Percentiles rank a stretch among this genome's conserved stretches.
These are phyloP conservation scores for Didymella segeticola DNA, from an alignment of 2,329 filamentous ascomycete species.

Conservation along the genomic window DNA sequence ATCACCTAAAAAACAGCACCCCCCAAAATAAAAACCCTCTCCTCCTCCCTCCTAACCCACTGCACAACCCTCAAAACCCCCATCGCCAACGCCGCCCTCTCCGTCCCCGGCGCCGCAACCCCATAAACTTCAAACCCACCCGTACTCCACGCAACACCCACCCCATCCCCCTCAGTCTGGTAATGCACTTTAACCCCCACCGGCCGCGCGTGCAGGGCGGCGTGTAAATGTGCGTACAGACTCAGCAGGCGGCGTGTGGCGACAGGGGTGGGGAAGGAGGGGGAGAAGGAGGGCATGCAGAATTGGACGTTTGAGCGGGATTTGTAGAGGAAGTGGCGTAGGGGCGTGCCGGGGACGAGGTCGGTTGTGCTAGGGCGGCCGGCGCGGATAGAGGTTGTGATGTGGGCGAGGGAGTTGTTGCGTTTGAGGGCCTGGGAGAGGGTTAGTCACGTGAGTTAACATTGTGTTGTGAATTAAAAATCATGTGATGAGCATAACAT, in stretches of 20 bases:
- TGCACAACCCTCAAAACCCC: constrained; percentile 88
- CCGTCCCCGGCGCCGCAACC: constrained; percentile 77
- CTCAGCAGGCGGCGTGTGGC: constrained; percentile 71
- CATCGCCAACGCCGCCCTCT: constrained; percentile 73
- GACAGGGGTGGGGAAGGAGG: constrained; percentile 68
- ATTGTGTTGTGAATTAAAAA: not conserved
- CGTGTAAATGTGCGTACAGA: constrained; percentile 84
- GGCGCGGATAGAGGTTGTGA: constrained; percentile 71
- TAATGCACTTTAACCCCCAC: constrained; percentile 88
- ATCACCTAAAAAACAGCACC: constrained; percentile 73
- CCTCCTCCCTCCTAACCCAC: constrained; percentile 91
- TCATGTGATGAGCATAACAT: not conserved
- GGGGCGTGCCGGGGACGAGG: constrained; percentile 77
- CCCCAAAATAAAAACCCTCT: constrained; percentile 94
- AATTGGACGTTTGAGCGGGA: constrained; percentile 95
- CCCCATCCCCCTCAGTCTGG: constrained; percentile 71
- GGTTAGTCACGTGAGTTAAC: not conserved
- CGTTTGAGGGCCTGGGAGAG: constrained; percentile 70
- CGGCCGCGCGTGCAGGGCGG: constrained; percentile 82
- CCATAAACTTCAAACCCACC: constrained; percentile 94
- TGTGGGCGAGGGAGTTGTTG: constrained; percentile 76
- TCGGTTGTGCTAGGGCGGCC: constrained; percentile 76
- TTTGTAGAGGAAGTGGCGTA: constrained; percentile 96
- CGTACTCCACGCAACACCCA: constrained; percentile 88
- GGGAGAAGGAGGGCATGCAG: constrained; percentile 81